Evolutionary conservation across 495 filamentous ascomycete species (phyloP), one percentile per base, ranked within the genome.

Genomic region (Neurospora intermedia): DNA sequence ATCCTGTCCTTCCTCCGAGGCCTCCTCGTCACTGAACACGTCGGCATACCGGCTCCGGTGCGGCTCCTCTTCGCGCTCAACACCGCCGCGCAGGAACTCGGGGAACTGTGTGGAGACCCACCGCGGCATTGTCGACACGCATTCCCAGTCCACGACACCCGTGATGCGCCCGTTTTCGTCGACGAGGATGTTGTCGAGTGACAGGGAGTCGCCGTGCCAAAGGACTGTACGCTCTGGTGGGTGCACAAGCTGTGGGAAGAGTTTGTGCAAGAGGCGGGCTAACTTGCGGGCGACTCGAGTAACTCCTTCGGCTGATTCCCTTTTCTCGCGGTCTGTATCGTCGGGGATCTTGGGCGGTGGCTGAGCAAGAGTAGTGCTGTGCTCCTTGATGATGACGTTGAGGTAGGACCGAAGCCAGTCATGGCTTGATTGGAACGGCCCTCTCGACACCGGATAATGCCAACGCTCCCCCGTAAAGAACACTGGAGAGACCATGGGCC

Each of bases 131-230:
- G 83, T 80, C 9, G 83, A 82, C n/a, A 87, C 77, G 74, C 82
- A 86, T 66, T 88, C 83, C 88, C 87, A 89, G 74, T 85, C 86
- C 40, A 88, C 71, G 4, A 89, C 54, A n/a, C 80, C 87, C 8
- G 82, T 82, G 13, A 89, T 75, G 4, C 78, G 31, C 6, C 81
- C 82, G 2, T 80, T 73, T 13, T 83, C 74, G 69, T 86, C 78
- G 3, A 89, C 81, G 41, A 89, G 76, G 42, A 90, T 83, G 76
- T 89, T 89, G n/a, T 79, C 76, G 8, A 80, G 71, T 1, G 80
- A 84, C 9, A 89, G 77, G 15, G 27, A 66, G 69, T 88, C 80
- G 45, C 85, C 77, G 43, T 89, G 85, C 72, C 77, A 81, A 13
- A 89, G 80, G 69, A 85, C 77, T 0, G 81, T 83, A 9, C 72